Percentiles rank a stretch among this genome's conserved stretches.
These are phyloP conservation scores for Termitomyces heimii DNA, from an alignment of 768 basidiomycete species.

Conservation along the genomic window DNA sequence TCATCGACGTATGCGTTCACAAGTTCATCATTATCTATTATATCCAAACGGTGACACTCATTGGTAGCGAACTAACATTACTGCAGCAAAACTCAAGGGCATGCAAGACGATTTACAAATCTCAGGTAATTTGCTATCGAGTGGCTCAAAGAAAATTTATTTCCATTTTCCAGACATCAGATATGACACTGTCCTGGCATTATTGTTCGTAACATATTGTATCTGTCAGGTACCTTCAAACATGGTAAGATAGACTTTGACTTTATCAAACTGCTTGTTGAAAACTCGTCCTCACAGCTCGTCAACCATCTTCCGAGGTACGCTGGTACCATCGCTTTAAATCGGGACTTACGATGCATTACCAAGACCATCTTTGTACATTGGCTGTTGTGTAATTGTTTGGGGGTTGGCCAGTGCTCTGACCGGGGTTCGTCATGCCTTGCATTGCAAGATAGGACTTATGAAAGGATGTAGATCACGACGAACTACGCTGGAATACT, in stretches of 20 bases:
- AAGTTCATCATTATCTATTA: not conserved
- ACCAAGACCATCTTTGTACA: conserved; percentile 53
- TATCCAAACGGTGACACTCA: not conserved
- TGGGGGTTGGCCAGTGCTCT: conserved; percentile 62
- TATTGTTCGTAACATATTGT: conserved; percentile 52
- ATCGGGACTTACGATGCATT: not conserved
- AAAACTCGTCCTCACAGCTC: conserved; percentile 27
- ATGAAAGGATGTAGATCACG: conserved; percentile 33
- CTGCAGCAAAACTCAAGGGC: conserved; percentile 43
- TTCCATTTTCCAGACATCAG: conserved; percentile 33
- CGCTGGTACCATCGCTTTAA: not conserved
- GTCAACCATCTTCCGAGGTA: conserved; percentile 51
- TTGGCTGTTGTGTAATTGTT: conserved; percentile 48
- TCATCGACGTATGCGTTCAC: conserved; percentile 52
- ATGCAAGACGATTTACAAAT: conserved; percentile 42
- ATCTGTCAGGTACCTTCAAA: conserved; percentile 63
- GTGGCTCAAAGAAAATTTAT: too few relatives aligned
- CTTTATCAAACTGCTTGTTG: not conserved
- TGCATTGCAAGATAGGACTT: not conserved
- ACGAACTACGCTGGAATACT: conserved; percentile 48
- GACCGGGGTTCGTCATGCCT: conserved; percentile 42
- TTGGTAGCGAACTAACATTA: conserved; percentile 38
- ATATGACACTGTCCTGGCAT: conserved; percentile 48
- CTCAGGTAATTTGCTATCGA: conserved; percentile 24
- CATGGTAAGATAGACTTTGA: conserved; percentile 33